Evolutionary conservation across 73 alveolate genomes (phyloP), one percentile per base, ranked within the genome.

Genomic region (Symbiodinium pilosum): DNA sequence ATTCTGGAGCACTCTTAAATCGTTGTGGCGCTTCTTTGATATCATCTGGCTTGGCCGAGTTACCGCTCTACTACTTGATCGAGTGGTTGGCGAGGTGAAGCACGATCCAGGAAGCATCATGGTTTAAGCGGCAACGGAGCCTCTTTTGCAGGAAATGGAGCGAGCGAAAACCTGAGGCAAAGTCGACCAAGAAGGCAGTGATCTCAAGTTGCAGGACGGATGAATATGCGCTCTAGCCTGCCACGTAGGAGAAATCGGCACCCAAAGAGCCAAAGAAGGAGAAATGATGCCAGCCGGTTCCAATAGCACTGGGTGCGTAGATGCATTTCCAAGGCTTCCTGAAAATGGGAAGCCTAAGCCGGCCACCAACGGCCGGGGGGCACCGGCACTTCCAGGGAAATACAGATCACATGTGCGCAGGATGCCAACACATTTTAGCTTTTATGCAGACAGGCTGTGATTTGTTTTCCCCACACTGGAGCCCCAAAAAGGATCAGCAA

Each of bases 51-150:
- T 3, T 43, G 47, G 32, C 93, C 43, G 64, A 85, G 93, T 56
- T 85, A 26, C 93, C 93, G 43, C 93, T 85, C 64, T 85, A 85
- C 93, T 85, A 85, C 32, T 43, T 41, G 39, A 77, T 85, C 3
- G 77, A 44, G 36, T 85, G 93, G 93, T 43, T 44, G 77, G 44
- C n/a, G 41, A 47, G 75, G 93, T 44, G 38, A 20, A 43, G 5
- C 41, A 28, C 8, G 39, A 40, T 30, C 12, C 41, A 41, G 47
- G 9, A 71, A 41, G 8, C 69, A 20, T 12, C n/a, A 28, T 42
- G 20, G 43, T 42, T 11, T 7, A 3, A 43, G 30, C 69, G 7
- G n/a, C 32, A 4, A 4, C 40, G 43, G 6, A 39, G 38, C 41
- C 28, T 28, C 41, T 2, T 34, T 43, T 85, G 81, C 75, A 85